Percentiles rank a stretch among this genome's conserved stretches.
These are phyloP conservation scores for Brachypodium distachyon DNA, from an alignment of 202 grass and related monocot genomes.

Conservation along the genomic window DNA sequence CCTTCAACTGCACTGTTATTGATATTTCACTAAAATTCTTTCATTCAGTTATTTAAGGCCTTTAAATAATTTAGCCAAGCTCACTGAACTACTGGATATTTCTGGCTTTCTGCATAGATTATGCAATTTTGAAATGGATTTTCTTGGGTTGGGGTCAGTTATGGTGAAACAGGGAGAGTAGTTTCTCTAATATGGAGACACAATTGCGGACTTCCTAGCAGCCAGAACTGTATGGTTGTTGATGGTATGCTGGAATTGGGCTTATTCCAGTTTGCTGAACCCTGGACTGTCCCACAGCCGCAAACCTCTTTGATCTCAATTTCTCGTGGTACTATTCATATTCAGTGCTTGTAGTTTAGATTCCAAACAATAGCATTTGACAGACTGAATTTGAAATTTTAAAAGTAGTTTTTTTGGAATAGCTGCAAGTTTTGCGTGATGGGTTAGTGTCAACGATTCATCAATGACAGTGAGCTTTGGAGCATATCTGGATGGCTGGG, in stretches of 20 bases:
- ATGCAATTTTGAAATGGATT: too few relatives aligned
- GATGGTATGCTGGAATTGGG: not conserved
- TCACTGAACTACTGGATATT: too few relatives aligned
- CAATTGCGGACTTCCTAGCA: not conserved
- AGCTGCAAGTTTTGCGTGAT: not conserved
- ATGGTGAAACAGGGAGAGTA: too few relatives aligned
- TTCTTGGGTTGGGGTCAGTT: too few relatives aligned
- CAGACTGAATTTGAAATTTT: not conserved
- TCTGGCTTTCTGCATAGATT: too few relatives aligned
- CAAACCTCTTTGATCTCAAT: not conserved
- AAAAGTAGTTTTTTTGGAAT: not conserved
- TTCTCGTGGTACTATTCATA: not conserved
- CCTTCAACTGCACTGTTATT: not conserved
- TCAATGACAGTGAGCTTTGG: too few relatives aligned
- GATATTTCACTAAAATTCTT: not conserved
- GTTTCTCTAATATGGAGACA: not conserved
- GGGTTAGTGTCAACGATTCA: too few relatives aligned
- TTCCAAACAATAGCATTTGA: not conserved
- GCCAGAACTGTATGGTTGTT: not conserved
- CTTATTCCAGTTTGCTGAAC: not conserved
- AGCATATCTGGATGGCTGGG: too few relatives aligned
- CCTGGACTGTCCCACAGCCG: not conserved
- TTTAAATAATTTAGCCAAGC: not conserved
- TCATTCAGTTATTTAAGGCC: not conserved
- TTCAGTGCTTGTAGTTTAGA: not conserved